phyloP scores from a whole-genome alignment of 1,284 basidiomycete genomes.

The Tausonia pullulans region DNA sequence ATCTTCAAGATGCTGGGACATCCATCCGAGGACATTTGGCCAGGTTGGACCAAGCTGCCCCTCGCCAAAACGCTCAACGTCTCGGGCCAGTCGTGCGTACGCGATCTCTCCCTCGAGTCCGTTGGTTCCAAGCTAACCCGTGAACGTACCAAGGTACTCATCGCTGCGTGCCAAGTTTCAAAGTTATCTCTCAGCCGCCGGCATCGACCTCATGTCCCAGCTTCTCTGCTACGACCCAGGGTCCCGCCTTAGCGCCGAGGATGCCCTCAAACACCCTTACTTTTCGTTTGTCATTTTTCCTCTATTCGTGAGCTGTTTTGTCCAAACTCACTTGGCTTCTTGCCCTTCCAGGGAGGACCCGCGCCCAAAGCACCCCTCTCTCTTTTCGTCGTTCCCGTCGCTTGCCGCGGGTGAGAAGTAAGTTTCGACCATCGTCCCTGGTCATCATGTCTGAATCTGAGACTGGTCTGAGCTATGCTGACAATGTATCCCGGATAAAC shows the following conservation, averaged over 20 bases:
- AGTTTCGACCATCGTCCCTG: constrained; percentile 25
- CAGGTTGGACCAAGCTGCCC: constrained; percentile 65
- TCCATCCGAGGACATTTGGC: constrained; percentile 77
- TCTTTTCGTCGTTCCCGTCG: constrained; percentile 93
- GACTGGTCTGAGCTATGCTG: not conserved
- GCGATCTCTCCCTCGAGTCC: not conserved
- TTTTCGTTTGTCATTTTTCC: constrained; percentile 51
- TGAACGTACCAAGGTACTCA: constrained; percentile 32
- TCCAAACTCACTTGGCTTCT: not conserved
- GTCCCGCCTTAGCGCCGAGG: constrained; percentile 69
- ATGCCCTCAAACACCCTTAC: constrained; percentile 81
- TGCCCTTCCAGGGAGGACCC: constrained; percentile 63
- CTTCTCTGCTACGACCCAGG: constrained; percentile 83
- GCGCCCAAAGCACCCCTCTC: constrained; percentile 89
- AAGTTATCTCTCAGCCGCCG: constrained; percentile 59
- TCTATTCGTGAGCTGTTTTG: not conserved
- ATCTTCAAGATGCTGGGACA: constrained; percentile 85
- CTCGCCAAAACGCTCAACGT: constrained; percentile 67
- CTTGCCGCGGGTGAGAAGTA: constrained; percentile 94
- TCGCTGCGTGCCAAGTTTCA: constrained; percentile 48
- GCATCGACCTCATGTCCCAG: constrained; percentile 71
- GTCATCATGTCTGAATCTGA: not conserved
- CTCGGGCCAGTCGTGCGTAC: constrained; percentile 46
- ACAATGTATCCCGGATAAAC: not conserved
- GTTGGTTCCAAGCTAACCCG: not conserved